Evolutionary conservation across 1,284 basidiomycete species (phyloP), one percentile per base, ranked within the genome.

Genomic region (Ustilago lituana): DNA sequence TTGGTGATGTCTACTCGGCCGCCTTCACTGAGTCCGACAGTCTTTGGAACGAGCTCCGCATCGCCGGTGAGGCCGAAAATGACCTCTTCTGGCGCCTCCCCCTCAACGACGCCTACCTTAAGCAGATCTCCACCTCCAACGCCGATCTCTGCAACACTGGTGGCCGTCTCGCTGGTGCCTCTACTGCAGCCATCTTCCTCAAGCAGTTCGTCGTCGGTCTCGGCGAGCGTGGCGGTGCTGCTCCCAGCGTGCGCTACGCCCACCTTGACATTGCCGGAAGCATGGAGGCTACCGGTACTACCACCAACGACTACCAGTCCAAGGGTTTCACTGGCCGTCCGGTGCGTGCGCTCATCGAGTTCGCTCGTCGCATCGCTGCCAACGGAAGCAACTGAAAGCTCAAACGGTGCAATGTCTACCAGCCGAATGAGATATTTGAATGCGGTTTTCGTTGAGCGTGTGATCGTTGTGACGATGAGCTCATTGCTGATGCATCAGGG

Each of bases 141-240:
- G 90, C 91, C 9, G 92, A 94, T 82, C 84, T 93, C 17, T 89
- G 89, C 82, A 94, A 93, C 91, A 74, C 68, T 20, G 59, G 92
- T 46, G 92, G 91, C 20, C 85, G 84, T 38, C 85, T 87, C n/a
- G 92, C 85, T 12, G 92, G 92, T 24, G 86, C 87, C 46, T 89
- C 87, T 82, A 93, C 92, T 1, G 93, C 92, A 3, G 92, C 93
- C 5, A 85, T 94, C 37, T 94, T 95, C 88, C 85, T 95, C 61
- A 91, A 92, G 75, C 82, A 84, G 50, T 84, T 92, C 12, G 88
- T 91, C 33, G 82, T 83, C 20, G 79, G 79, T 39, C 69, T 80
- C 8, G 76, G 73, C 39, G 70, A 79, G 44, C 72, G 76, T 11
- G 59, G 67, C 31, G 64, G 58, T 43, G 62, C 64, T 5, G 56